Base-by-base conservation (phyloP, 1,284 basidiomycete species). In the Puccinia hordei region DNA sequence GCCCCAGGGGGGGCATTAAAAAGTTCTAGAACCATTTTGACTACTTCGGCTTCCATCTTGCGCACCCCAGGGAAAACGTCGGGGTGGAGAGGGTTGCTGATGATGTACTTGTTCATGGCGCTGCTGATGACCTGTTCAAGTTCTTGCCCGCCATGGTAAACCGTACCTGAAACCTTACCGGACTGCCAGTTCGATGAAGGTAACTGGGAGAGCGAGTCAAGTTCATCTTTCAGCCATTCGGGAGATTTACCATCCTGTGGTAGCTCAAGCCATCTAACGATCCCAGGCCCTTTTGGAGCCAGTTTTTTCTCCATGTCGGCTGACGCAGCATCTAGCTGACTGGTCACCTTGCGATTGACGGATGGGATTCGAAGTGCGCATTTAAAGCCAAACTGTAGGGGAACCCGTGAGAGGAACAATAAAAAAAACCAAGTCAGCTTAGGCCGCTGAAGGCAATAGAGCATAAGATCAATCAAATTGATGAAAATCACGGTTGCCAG, bases 21-120 rank as follows among this genome's bases (percentile, higher is more conserved):
- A 59, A 96, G 89, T 81, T 90, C 89, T 66, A 98, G 88, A 82
- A 92, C 93, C 92, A 98, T 98, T n/a, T 92, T 88, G 61, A 99
- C 94, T 65, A 98, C 90, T 85, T 98, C 95, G 10, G 95, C 92
- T 85, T 99, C 96, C 96, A 99, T 99, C 87, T 97, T 95, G 73
- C 96, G 89, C 6, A 98, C 88, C 0, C 88, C 87, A 0, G 96
- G 95, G 87, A 99, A 98, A 49, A 97, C 91, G 82, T 97, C 95
- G 0, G 96, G 95, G 84, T 98, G 96, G 1, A 98, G 88, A 0
- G 96, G 95, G 84, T 98, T 98, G 38, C 93, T 83, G n/a, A 87
- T 82, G 10, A 85, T 59, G 81, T 85, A 85, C 27, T 82, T 81
- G 51, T 76, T 80, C 75, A 86, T 82, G 49, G 84, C 81, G 5